Evolutionary conservation across 768 basidiomycete genomes (phyloP).

Genomic region (Leccinum subgranulosum): DNA sequence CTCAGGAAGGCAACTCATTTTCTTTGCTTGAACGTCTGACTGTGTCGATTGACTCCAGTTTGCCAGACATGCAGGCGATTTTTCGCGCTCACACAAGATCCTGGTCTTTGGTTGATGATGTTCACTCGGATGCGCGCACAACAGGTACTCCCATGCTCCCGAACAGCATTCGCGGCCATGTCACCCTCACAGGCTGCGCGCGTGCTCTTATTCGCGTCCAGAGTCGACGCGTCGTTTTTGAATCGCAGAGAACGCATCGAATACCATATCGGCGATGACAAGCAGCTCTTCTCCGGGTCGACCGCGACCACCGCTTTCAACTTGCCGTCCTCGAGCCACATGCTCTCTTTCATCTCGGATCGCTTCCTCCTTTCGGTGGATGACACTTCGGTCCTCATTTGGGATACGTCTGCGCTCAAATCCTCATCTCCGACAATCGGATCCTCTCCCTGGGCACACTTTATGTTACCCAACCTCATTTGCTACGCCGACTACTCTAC

Average conservation of each 20-base stretch:
- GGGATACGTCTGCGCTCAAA: conserved; percentile 6
- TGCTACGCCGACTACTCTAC: conserved; percentile 3
- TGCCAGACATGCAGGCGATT: conserved; percentile 26
- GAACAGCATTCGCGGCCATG: conserved; percentile 12
- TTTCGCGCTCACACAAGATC: conserved; percentile 13
- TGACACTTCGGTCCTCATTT: conserved; percentile 9
- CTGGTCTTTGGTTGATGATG: conserved; percentile 18
- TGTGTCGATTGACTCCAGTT: neutral
- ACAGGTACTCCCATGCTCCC: conserved; percentile 15
- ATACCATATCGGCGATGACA: neutral
- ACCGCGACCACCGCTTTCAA: neutral
- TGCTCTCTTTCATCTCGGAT: conserved; percentile 19
- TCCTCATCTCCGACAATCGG: neutral
- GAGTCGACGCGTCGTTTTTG: conserved; percentile 17
- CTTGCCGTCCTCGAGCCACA: conserved; percentile 4
- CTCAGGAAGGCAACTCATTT: conserved; percentile 10
- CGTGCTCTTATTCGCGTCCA: conserved; percentile 7
- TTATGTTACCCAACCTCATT: conserved; percentile 5
- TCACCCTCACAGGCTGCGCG: conserved; percentile 12
- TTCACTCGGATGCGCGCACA: conserved; percentile 7
- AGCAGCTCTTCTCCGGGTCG: neutral
- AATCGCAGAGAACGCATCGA: conserved; percentile 3
- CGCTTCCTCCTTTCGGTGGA: conserved; percentile 20
- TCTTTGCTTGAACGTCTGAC: neutral
- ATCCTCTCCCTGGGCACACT: conserved; percentile 11